These are phyloP conservation scores for Skeletonema menzelii DNA, from an alignment of 108 stramenopile genomes.

Conservation along the genomic window DNA sequence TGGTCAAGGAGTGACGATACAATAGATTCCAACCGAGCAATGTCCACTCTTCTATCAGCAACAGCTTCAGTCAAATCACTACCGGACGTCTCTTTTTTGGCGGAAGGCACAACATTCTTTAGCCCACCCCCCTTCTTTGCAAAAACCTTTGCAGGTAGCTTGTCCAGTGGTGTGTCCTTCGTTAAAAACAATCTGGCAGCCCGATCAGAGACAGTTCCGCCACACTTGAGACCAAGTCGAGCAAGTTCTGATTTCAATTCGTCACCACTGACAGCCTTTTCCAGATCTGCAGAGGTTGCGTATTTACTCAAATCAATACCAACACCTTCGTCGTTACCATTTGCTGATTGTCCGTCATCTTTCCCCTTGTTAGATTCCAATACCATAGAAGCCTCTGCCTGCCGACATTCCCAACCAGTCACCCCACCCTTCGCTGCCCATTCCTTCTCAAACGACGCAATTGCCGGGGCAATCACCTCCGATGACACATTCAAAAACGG, in stretches of 20 bases:
- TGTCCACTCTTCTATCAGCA: slow-evolving; percentile 67
- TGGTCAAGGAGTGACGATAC: slow-evolving; percentile 85
- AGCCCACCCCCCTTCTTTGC: slow-evolving; percentile 41
- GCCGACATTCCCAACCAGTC: slow-evolving; percentile 66
- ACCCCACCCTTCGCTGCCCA: slow-evolving; percentile 66
- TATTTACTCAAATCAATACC: slow-evolving; percentile 68
- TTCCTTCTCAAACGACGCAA: slow-evolving; percentile 52
- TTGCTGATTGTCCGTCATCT: neutral
- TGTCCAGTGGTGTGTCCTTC: slow-evolving; percentile 83
- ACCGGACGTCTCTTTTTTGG: neutral
- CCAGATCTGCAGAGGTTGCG: slow-evolving; percentile 57
- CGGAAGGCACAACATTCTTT: neutral
- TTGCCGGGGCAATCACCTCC: slow-evolving; percentile 51
- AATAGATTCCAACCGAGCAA: slow-evolving; percentile 71
- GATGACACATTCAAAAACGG: slow-evolving; percentile 66
- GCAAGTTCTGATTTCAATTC: slow-evolving; percentile 85
- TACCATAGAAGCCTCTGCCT: slow-evolving; percentile 63
- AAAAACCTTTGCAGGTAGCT: slow-evolving; percentile 83
- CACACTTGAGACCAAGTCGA: slow-evolving; percentile 94
- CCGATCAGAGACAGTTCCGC: slow-evolving; percentile 87
- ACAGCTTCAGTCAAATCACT: slow-evolving; percentile 7
- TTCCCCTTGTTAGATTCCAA: neutral
- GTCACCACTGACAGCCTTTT: slow-evolving; percentile 77
- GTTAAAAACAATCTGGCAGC: slow-evolving; percentile 90
- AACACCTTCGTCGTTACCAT: slow-evolving; percentile 2